phyloP scores from a whole-genome alignment of 202 grass and related monocot species.

The Hordeum pubiflorum region DNA sequence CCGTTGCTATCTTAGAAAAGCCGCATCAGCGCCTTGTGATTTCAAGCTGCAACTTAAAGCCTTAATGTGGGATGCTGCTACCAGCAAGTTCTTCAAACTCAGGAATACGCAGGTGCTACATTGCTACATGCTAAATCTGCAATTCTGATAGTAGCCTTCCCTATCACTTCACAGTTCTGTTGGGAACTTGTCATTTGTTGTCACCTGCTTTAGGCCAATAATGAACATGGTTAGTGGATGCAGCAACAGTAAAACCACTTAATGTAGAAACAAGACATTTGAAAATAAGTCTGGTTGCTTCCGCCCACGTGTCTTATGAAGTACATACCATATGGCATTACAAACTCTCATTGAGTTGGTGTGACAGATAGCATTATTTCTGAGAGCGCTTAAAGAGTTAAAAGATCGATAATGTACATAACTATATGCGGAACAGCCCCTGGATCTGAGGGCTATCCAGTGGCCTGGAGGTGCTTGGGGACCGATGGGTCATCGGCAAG shows the following conservation, averaged over 20 bases:
- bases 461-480: neutral
- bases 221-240: constrained; percentile 6
- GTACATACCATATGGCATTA: neutral
- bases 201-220: constrained; percentile 33
- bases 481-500: neutral
- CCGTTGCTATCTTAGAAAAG: constrained; percentile 37
- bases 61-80: constrained; percentile 7
- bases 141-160: constrained; percentile 19
- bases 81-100: constrained; percentile 15
- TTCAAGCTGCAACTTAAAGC: constrained; percentile 2
- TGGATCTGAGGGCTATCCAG: neutral
- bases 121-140: constrained; percentile 22
- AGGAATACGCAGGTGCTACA: constrained; percentile 12
- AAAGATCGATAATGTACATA: neutral
- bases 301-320: neutral
- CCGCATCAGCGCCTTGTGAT: constrained; percentile 33
- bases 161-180: constrained; percentile 7
- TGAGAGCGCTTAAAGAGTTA: neutral
- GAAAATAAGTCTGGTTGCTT: constrained; percentile 1
- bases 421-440: neutral
- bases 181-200: constrained; percentile 19
- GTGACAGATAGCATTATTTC: neutral
- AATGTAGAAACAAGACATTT: neutral
- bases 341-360: neutral
- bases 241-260: neutral